Base-by-base conservation (phyloP, 2,329 filamentous ascomycete species). In the Fusarium oligoseptatum region DNA sequence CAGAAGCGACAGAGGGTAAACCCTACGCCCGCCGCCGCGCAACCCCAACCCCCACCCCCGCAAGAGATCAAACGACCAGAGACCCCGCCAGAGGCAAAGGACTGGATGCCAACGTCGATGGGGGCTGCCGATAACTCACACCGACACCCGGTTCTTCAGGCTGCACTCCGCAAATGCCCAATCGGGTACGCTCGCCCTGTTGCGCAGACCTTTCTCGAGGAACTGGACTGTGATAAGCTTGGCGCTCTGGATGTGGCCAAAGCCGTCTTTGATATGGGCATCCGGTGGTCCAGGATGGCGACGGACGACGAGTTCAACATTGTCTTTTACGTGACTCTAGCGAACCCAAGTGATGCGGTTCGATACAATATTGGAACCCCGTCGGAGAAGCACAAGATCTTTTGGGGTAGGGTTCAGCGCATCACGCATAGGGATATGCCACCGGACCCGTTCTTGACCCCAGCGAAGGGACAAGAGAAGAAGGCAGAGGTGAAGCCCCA, bases 181-280 rank as follows among this genome's bases (percentile, higher is more conserved):
- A 60, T 11, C 36, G 61, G 5, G 27, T 17, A 58, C 7, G 22
- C 65, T 22, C 72, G 70, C 32, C 63, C 36, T 4, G 69, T 63
- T 7, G 72, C 72, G 22, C 70, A 76, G 20, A 50, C 66, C 11
- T 71, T 72, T 24, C 68, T 78, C 12, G 17, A 68, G 32, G 41
- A 41, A 14, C 55, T 78, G 22, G 48, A 77, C 48, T 65, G 50
- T 41, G 52, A 37, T 8, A 57, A 57, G 6, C 29, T 60, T 10
- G 58, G 60, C 17, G 66, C 66, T 6, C 43, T 57, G 14, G 72
- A 66, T 14, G 37, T 74, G 17, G 72, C 68, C n/a, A 66, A 50
- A 9, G 74, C 76, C 11, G 62, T 67, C 3, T 63, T 68, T n/a
- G 76, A 77, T 12, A 67, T 77, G 63, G 72, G 72, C 12, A 39